These are phyloP conservation scores for Wallacemonas sp. DNA, from an alignment of 208 protist species.

Conservation along the genomic window DNA sequence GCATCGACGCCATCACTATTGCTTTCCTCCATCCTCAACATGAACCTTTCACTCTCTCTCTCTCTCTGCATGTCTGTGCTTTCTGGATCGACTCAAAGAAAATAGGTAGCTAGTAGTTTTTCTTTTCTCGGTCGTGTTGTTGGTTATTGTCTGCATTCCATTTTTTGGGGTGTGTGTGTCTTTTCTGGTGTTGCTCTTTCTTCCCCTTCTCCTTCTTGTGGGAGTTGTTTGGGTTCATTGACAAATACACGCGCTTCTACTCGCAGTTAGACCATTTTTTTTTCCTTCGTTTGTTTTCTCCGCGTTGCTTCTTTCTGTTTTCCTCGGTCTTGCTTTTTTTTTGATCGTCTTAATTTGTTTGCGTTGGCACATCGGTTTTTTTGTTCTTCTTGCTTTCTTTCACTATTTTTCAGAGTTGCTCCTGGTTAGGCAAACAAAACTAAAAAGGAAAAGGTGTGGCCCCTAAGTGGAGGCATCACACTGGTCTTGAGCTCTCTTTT, in stretches of 20 bases:
- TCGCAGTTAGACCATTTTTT: neutral
- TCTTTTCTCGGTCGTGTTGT: neutral
- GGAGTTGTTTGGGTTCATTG: neutral
- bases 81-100: neutral
- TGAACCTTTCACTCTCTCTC: neutral
- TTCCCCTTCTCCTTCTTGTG: conserved; percentile 10
- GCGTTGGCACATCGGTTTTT: no score
- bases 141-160: no score
- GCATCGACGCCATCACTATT: no score
- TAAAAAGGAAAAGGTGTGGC: conserved; percentile 12
- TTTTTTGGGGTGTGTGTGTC: neutral
- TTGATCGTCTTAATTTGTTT: no score
- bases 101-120: no score
- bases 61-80: neutral
- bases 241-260: neutral
- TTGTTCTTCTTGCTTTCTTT: conserved; percentile 9
- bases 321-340: conserved; percentile 5
- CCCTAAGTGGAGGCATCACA: no score
- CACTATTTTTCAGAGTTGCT: neutral
- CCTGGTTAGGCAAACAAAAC: neutral
- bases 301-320: conserved; percentile 17
- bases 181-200: conserved; percentile 8
- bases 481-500: no score
- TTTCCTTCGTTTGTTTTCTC: conserved; percentile 6
- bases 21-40: conserved; percentile 2